Conservation (phyloP, 495 filamentous ascomycete species). For the Hyphodiscus hymeniophilus region DNA sequence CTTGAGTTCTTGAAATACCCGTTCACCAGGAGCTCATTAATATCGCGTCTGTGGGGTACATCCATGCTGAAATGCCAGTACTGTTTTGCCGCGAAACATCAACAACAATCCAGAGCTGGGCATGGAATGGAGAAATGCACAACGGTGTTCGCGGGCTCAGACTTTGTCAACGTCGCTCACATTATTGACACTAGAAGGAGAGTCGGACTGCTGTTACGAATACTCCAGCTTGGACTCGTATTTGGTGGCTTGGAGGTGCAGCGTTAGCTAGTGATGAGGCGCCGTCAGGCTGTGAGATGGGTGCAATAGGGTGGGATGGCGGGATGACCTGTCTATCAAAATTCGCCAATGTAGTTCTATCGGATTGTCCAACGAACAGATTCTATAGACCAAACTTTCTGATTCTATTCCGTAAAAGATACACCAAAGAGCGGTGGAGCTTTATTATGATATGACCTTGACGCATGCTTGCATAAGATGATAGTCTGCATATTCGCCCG, state of each 20-base stretch:
- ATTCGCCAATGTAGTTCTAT: neutral
- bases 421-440: slow-evolving; percentile 14
- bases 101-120: neutral
- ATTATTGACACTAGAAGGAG: neutral
- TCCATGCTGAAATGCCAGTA: slow-evolving; percentile 15
- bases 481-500: neutral
- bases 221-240: slow-evolving; percentile 1
- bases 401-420: neutral
- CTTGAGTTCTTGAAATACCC: slow-evolving; percentile 21
- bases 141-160: neutral
- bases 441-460: neutral
- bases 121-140: neutral
- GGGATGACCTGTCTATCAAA: neutral
- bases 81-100: neutral
- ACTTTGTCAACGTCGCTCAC: neutral
- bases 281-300: too few relatives aligned
- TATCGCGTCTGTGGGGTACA: slow-evolving; percentile 14
- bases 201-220: neutral
- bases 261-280: neutral
- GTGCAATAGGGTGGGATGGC: too few relatives aligned
- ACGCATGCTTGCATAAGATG: neutral
- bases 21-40: slow-evolving; percentile 20
- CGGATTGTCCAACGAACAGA: neutral
- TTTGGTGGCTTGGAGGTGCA: slow-evolving; percentile 3
- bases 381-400: neutral